These are phyloP conservation scores for Oryza longistaminata DNA, from an alignment of 176 grass and related monocot genomes.

Conservation along the genomic window DNA sequence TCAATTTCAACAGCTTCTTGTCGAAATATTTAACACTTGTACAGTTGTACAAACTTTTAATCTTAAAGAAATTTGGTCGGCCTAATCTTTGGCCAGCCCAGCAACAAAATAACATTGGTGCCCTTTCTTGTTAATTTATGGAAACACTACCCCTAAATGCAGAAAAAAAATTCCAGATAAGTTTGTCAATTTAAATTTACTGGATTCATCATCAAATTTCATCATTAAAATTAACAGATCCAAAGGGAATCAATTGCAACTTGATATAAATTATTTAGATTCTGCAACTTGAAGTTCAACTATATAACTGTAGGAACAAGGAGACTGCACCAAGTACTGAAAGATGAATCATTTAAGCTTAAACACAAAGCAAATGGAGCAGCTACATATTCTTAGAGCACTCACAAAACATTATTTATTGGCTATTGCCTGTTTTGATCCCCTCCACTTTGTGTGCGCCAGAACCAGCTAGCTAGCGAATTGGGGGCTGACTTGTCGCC, in stretches of 20 bases:
- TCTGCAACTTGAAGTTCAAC: slow-evolving; percentile 18
- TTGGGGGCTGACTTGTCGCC: slow-evolving; percentile 43
- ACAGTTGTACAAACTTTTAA: too few species aligned
- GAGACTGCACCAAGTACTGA: slow-evolving; percentile 14
- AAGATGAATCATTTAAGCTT: slow-evolving; percentile 37
- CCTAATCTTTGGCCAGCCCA: too few species aligned
- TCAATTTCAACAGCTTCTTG: too few species aligned
- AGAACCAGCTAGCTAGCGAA: slow-evolving; percentile 26
- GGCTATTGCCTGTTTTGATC: slow-evolving; percentile 11
- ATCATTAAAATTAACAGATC: slow-evolving; percentile 11
- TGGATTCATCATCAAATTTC: neutral
- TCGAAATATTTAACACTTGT: too few species aligned
- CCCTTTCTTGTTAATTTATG: neutral
- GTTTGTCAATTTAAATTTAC: slow-evolving; percentile 8
- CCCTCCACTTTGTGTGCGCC: slow-evolving; percentile 40
- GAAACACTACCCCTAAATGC: slow-evolving; percentile 7
- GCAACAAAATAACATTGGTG: neutral
- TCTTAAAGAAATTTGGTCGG: too few species aligned
- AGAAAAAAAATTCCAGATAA: slow-evolving; percentile 17
- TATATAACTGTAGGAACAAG: slow-evolving; percentile 20
- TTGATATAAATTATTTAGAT: slow-evolving; percentile 26
- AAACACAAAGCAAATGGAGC: slow-evolving; percentile 13
- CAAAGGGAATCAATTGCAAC: slow-evolving; percentile 7
- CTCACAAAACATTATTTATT: slow-evolving; percentile 33
- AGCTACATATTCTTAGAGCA: slow-evolving; percentile 36